Base-by-base conservation (phyloP, 768 basidiomycete genomes). In the Boletus reticuloceps region DNA sequence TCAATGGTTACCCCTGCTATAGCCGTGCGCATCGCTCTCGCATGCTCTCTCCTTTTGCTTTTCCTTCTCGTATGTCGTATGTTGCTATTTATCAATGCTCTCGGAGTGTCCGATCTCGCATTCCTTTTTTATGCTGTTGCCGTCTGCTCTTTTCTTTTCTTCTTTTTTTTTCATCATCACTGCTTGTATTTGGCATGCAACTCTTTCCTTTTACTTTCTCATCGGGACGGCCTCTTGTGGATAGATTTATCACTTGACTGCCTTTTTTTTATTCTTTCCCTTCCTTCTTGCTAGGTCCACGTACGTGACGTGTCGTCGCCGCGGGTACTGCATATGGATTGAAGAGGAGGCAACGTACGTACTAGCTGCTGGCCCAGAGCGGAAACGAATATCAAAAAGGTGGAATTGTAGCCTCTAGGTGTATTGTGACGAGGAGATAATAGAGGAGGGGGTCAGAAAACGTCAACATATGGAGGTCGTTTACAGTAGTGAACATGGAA, bases 1-100 rank as follows among this genome's bases (percentile, higher is more conserved):
- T 52, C 91, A 93, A 81, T 94, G 91, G 91, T 74, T 93, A 54
- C 91, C 91, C 29, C 73, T 94, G 47, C 73, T 91, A 72, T 91
- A 79, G 68, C 57, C 27, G 20, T 47, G 45, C 38, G 49, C 42
- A 39, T 14, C n/a, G n/a, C 38, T 39, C n/a, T 39, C 25, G 2
- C 13, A 41, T 51, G 51, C 37, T 47, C 41, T 41, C 41, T 55
- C 16, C 17, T 20, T 16, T 32, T 55, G 12, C 19, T 13, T 29
- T 9, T 46, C 25, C 38, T 22, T 31, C 20, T 44, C 38, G 47
- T 51, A 51, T 52, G 43, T 42, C 25, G 22, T 58, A 58, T 67
- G 49, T 60, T 32, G 40, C 45, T 65, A 56, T 62, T 56, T 54
- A 55, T 53, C 38, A 14, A 25, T 45, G 51, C 36, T 38, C 27